Evolutionary conservation across 2,329 filamentous ascomycete species (phyloP).

Genomic region (Talaromyces sp.): DNA sequence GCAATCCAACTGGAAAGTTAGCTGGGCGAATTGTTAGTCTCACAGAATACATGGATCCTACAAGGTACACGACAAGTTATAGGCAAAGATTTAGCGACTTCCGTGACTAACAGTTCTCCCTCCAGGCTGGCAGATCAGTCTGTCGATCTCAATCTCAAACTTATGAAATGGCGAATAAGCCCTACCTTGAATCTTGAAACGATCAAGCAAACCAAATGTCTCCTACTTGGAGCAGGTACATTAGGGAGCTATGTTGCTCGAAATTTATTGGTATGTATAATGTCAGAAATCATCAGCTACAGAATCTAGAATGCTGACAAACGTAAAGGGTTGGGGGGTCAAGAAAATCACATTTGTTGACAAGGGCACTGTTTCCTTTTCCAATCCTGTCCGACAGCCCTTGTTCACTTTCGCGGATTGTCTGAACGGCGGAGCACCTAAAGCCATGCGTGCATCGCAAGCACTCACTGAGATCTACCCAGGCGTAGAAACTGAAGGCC

Average conservation of each 20-base stretch:
- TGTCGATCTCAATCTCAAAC: conserved; percentile 92
- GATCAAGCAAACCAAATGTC: conserved; percentile 86
- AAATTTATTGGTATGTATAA: conserved; percentile 66
- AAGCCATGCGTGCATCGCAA: conserved; percentile 78
- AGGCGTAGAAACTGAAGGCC: conserved; percentile 78
- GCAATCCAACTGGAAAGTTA: conserved; percentile 76
- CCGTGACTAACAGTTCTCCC: not conserved
- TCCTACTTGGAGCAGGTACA: conserved; percentile 89
- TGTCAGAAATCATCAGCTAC: not conserved
- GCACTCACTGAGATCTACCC: conserved; percentile 86
- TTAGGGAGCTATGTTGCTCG: conserved; percentile 91
- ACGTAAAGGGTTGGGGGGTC: conserved; percentile 77
- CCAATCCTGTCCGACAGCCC: conserved; percentile 93
- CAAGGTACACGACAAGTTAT: conserved; percentile 47
- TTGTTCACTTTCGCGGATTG: conserved; percentile 91
- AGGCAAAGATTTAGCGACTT: not conserved
- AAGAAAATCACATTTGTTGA: conserved; percentile 95
- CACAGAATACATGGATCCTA: conserved; percentile 90
- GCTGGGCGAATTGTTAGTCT: conserved; percentile 78
- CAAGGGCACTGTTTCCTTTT: conserved; percentile 90
- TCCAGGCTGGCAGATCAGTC: conserved; percentile 79
- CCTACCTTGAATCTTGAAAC: conserved; percentile 83
- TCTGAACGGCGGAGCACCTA: conserved; percentile 77
- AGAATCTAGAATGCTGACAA: not conserved
- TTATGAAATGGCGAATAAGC: conserved; percentile 98